A percentile compares a stretch with the other conserved stretches of the same genome.
These are phyloP conservation scores for Gracilaria domingensis DNA, from an alignment of 23 red algal genomes.

Conservation along the genomic window DNA sequence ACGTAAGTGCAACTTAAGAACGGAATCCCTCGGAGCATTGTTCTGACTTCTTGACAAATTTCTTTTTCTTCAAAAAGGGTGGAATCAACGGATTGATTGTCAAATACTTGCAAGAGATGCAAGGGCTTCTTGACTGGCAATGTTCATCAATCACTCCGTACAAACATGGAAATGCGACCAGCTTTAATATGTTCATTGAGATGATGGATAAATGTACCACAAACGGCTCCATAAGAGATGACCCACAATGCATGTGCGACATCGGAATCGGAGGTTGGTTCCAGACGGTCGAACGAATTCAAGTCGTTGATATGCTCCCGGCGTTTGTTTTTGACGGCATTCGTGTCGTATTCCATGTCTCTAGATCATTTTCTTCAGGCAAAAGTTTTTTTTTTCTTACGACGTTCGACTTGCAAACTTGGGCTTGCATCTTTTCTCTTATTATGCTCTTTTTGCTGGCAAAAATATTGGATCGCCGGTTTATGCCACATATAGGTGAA, in stretches of 20 bases:
- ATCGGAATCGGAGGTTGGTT: conserved; percentile 22
- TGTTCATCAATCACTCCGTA: neutral
- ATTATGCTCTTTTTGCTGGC: conserved; percentile 2
- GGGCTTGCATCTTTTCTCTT: conserved; percentile 12
- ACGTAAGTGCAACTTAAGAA: neutral
- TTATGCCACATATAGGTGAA: neutral
- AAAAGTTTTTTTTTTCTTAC: conserved; percentile 21
- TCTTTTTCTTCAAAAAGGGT: neutral
- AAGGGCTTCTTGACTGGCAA: conserved; percentile 4
- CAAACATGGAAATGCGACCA: neutral
- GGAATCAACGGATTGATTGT: neutral
- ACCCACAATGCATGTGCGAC: conserved; percentile 22
- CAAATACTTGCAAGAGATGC: neutral
- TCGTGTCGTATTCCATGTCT: neutral
- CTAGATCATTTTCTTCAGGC: neutral
- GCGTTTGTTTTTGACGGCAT: conserved; percentile 27
- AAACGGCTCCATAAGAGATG: neutral
- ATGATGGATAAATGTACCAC: conserved; percentile 18
- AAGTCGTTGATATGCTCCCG: conserved; percentile 27
- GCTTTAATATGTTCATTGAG: conserved; percentile 22
- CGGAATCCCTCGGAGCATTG: no score
- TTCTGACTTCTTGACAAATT: neutral
- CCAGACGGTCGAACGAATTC: neutral
- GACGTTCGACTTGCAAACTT: neutral
- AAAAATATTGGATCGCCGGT: conserved; percentile 8